Evolutionary conservation across 768 basidiomycete genomes (phyloP), one percentile per base, ranked within the genome.

Genomic region (Leucosporidium creatinivorum): DNA sequence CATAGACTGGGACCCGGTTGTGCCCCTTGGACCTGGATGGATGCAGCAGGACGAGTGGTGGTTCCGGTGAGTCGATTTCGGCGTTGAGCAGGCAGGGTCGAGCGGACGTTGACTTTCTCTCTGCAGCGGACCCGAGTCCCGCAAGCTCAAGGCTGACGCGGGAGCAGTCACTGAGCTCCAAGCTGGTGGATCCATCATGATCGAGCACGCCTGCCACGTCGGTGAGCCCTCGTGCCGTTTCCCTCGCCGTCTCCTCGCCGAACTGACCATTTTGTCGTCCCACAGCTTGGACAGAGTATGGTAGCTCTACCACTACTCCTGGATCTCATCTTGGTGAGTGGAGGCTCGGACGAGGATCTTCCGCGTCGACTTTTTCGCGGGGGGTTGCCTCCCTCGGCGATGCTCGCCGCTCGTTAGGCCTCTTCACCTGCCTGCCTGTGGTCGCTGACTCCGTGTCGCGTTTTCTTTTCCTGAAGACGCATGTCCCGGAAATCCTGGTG

Each of bases 191-290:
- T 58, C 50, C 13, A 12, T 72, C 39, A 66, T 61, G 15, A 9
- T 68, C 21, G 67, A 72, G 36, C 62, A 68, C 9, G 63, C 70
- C 4, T 70, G 69, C 48, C 63, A 69, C 25, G 62, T 68, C 31
- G 62, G 31, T 36, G 25, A 28, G 55, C 23, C n/a, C 3, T 57
- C 12, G 26, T 39, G 13, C 3, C 28, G 13, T 21, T 44, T 9
- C 44, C 28, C 28, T 12, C 19, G 28, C 6, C 26, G 13, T 4
- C 30, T 26, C n/a, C 10, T 39, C 61, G 15, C 10, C 19, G 31
- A 62, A 8, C 6, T 54, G 19, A 28, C 28, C 9, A 1, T 60
- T 7, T 19, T 44, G 58, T 2, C 10, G 6, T 21, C 30, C 17
- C 21, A 36, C 19, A 12, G 52, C 54, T 3, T 58, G 39, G 60